Evolutionary conservation across 2,329 filamentous ascomycete genomes (phyloP).

Genomic region (Rutstroemia sp.): DNA sequence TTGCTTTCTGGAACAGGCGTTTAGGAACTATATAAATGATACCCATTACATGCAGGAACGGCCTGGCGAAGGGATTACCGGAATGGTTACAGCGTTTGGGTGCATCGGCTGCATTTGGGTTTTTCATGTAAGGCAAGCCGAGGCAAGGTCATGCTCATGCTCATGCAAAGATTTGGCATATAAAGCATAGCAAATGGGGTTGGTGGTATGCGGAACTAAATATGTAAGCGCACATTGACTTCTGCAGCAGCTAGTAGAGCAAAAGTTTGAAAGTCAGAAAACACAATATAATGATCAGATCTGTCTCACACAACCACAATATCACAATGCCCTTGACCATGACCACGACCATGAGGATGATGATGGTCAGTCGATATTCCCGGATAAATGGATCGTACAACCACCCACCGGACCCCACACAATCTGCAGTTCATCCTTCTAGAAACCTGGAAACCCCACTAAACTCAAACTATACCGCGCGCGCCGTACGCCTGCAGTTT

Average conservation of each 20-base stretch:
- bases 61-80: not conserved
- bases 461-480: slow-evolving; percentile 1
- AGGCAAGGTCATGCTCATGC: not conserved
- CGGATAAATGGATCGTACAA: not conserved
- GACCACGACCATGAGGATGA: too few species aligned
- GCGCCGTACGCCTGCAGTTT: not conserved
- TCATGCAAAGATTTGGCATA: not conserved
- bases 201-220: too few species aligned
- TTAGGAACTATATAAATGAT: slow-evolving; percentile 17
- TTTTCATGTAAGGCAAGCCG: not conserved
- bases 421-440: slow-evolving; percentile 11
- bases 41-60: slow-evolving; percentile 13
- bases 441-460: not conserved
- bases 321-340: too few species aligned
- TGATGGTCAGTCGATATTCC: too few species aligned
- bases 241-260: too few species aligned
- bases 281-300: too few species aligned
- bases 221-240: too few species aligned
- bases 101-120: not conserved
- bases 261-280: too few species aligned
- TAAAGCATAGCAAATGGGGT: not conserved
- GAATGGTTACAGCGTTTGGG: slow-evolving; percentile 2
- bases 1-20: slow-evolving; percentile 13
- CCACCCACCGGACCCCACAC: not conserved
- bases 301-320: too few species aligned